Evolutionary conservation across 306 rosid genomes (phyloP).

Genomic region (Quercus glauca): DNA sequence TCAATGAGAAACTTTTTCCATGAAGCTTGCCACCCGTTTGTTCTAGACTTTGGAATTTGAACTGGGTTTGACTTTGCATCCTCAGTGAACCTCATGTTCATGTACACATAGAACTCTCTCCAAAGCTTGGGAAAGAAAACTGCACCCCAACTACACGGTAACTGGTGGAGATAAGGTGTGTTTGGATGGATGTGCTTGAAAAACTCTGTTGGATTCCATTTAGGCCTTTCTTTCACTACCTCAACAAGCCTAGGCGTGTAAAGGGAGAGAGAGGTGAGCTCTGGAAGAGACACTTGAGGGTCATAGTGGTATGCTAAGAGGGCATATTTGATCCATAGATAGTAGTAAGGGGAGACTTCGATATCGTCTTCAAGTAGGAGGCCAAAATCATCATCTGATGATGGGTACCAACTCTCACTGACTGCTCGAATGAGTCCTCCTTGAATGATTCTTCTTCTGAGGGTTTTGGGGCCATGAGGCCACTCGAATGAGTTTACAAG

Average conservation of each 20-base stretch:
- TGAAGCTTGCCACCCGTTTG: conserved; percentile 99
- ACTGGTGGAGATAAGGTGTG: conserved; percentile 91
- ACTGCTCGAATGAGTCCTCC: conserved; percentile 97
- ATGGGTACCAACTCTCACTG: conserved; percentile 97
- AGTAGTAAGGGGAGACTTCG: conserved; percentile 93
- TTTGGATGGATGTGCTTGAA: conserved; percentile 76
- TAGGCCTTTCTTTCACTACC: conserved; percentile 92
- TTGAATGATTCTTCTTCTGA: conserved; percentile 87
- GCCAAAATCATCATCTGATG: conserved; percentile 81
- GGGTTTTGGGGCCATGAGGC: conserved; percentile 93
- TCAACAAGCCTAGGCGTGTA: conserved; percentile 91
- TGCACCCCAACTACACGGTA: conserved; percentile 98
- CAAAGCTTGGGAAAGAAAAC: conserved; percentile 97
- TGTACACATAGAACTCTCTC: conserved; percentile 95
- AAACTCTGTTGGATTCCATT: conserved; percentile 81
- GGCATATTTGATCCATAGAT: conserved; percentile 93
- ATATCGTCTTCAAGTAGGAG: conserved; percentile 91
- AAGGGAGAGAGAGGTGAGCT: conserved; percentile 85
- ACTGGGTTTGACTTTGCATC: conserved; percentile 81
- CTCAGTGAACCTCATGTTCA: conserved; percentile 90
- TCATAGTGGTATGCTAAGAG: conserved; percentile 85
- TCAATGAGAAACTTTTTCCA: conserved; percentile 97
- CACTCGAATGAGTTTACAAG: conserved; percentile 66
- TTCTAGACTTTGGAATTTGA: conserved; percentile 89
- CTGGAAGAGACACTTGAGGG: conserved; percentile 80